Conservation (phyloP, 2,329 filamentous ascomycete genomes). For the Fusarium domesticum region DNA sequence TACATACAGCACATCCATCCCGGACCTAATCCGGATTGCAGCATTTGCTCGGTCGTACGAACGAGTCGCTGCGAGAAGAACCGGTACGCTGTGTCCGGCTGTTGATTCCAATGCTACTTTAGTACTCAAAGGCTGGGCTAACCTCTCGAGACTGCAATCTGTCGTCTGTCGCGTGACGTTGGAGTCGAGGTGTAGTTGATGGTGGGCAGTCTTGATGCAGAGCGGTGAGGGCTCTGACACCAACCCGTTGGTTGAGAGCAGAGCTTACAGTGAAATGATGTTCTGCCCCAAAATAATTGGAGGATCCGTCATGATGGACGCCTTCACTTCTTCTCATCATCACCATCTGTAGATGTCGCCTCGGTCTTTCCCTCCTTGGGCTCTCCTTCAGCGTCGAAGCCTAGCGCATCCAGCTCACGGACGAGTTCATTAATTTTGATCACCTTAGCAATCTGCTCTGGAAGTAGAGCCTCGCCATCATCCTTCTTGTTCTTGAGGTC, state of each 20-base stretch:
- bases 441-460: constrained; percentile 95
- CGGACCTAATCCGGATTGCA: too few species aligned
- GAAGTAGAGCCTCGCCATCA: constrained; percentile 75
- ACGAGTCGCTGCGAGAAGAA: too few species aligned
- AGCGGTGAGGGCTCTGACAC: background rate
- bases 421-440: constrained; percentile 95
- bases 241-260: background rate
- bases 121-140: too few species aligned
- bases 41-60: too few species aligned
- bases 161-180: background rate
- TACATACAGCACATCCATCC: too few species aligned
- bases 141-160: too few species aligned
- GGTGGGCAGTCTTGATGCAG: background rate
- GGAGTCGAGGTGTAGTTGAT: too few species aligned
- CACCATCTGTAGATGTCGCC: constrained; percentile 4
- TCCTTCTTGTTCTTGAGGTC: constrained; percentile 92
- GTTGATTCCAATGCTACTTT: too few species aligned
- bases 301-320: background rate
- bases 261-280: background rate
- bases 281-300: background rate
- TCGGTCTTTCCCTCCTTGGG: constrained; percentile 35
- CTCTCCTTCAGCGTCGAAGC: constrained; percentile 78
- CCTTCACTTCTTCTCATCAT: constrained; percentile 26
- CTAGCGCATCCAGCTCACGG: constrained; percentile 78
- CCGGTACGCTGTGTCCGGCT: too few species aligned